Conservation (phyloP, 805 yeast species). For the Cyberlindnera euphorbiiphila region DNA sequence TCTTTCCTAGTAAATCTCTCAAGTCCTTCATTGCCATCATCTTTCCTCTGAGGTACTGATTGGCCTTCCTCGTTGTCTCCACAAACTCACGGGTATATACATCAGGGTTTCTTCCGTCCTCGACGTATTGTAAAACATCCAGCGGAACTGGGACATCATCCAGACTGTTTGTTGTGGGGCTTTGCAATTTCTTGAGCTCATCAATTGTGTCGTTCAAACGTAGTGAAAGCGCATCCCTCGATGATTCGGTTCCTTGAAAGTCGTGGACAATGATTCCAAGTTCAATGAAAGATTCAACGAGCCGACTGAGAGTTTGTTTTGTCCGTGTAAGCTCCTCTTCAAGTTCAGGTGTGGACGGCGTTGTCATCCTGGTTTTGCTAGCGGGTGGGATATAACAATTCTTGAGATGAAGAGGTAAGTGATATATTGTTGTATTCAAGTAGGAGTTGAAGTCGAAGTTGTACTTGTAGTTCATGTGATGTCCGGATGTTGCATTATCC, state of each 20-base stretch:
- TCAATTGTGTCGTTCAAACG: slow-evolving; percentile 39
- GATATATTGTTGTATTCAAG: too few relatives aligned
- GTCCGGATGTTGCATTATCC: neutral
- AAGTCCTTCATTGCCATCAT: slow-evolving; percentile 64
- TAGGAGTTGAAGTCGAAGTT: neutral
- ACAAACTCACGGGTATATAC: slow-evolving; percentile 95
- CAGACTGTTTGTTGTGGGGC: slow-evolving; percentile 32
- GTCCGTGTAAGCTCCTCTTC: slow-evolving; percentile 29
- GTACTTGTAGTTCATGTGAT: neutral
- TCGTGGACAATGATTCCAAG: slow-evolving; percentile 91
- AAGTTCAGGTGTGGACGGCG: slow-evolving; percentile 10
- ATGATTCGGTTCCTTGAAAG: slow-evolving; percentile 82
- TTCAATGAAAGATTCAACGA: slow-evolving; percentile 80
- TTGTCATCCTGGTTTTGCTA: neutral
- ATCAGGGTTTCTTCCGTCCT: slow-evolving; percentile 96
- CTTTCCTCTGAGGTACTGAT: slow-evolving; percentile 84
- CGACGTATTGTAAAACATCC: slow-evolving; percentile 88
- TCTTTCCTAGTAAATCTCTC: slow-evolving; percentile 61
- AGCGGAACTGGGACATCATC: slow-evolving; percentile 56
- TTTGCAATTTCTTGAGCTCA: slow-evolving; percentile 33
- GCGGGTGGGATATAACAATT: too few relatives aligned
- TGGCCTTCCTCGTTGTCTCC: slow-evolving; percentile 86
- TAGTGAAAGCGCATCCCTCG: slow-evolving; percentile 50
- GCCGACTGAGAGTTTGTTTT: slow-evolving; percentile 38
- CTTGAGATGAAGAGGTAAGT: too few relatives aligned